These are phyloP conservation scores for Lolium multiflorum DNA, from an alignment of 176 grass and related monocot genomes.

Conservation along the genomic window DNA sequence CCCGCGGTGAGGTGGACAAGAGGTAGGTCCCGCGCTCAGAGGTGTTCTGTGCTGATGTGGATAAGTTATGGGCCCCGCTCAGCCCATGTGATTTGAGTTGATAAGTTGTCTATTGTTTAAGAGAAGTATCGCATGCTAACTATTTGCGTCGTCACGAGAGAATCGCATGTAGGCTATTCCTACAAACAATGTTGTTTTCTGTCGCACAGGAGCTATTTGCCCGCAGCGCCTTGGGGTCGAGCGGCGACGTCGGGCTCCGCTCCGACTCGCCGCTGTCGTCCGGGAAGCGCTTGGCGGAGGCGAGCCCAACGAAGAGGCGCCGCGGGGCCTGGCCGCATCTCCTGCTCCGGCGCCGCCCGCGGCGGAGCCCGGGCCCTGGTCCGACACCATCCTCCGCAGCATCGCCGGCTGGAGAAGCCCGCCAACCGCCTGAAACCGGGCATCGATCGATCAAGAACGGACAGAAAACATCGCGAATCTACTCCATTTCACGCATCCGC, in stretches of 20 bases:
- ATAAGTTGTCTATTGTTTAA: too few relatives aligned
- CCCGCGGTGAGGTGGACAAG: too few relatives aligned
- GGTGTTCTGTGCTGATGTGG: too few relatives aligned
- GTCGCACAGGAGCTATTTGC: too few relatives aligned
- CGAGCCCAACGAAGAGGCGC: conserved; percentile 68
- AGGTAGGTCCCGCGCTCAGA: too few relatives aligned
- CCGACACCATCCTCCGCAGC: conserved; percentile 66
- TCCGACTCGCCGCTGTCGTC: conserved; percentile 59
- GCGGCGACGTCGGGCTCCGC: conserved; percentile 83
- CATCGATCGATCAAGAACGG: conserved; percentile 8
- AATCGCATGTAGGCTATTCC: too few relatives aligned
- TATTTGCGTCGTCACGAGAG: too few relatives aligned
- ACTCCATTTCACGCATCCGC: neutral
- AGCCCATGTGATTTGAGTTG: too few relatives aligned
- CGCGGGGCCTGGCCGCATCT: conserved; percentile 37
- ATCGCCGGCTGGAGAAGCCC: conserved; percentile 28
- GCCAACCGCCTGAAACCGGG: conserved; percentile 37
- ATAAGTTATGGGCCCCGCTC: too few relatives aligned
- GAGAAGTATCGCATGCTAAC: too few relatives aligned
- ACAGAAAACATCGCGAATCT: conserved; percentile 19
- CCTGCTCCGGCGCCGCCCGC: neutral
- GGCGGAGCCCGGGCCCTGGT: conserved; percentile 43
- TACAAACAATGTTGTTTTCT: too few relatives aligned
- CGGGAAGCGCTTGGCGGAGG: conserved; percentile 50
- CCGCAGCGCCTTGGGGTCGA: conserved; percentile 74